phyloP scores from a whole-genome alignment of 805 yeast genomes.

The Kazachstania viticola region DNA sequence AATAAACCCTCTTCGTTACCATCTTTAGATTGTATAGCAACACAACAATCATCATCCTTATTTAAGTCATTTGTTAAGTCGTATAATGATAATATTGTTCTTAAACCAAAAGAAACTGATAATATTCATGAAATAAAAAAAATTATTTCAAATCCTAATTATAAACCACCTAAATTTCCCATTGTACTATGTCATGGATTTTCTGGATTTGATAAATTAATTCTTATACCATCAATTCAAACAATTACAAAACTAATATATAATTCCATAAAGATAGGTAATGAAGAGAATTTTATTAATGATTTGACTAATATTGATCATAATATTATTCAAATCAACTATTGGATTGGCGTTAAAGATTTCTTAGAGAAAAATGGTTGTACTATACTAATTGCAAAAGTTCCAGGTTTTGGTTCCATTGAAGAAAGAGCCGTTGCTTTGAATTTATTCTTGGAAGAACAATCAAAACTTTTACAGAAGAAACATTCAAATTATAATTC shows the following conservation, averaged over 20 bases:
- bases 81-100: no score
- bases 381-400: conserved; percentile 58
- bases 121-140: no score
- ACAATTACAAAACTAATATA: conserved; percentile 19
- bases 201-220: conserved; percentile 60
- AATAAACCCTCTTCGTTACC: no score
- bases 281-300: conserved; percentile 1
- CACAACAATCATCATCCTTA: no score
- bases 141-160: conserved; percentile 16
- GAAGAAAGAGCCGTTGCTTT: conserved; percentile 52
- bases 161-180: conserved; percentile 55
- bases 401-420: conserved; percentile 74
- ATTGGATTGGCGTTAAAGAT: conserved; percentile 73
- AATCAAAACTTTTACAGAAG: conserved; percentile 12
- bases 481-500: conserved; percentile 19
- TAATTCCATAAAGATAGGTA: conserved; percentile 9
- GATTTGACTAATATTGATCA: conserved; percentile 13
- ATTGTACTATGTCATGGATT: conserved; percentile 80
- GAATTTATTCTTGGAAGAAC: conserved; percentile 36
- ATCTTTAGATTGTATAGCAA: no score
- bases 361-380: conserved; percentile 53
- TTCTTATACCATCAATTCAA: conserved; percentile 32
- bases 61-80: no score
- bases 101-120: no score
- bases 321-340: conserved; percentile 29